Evolutionary conservation across 305 asterid genomes (phyloP).

Genomic region (Ilex paraguariensis): DNA sequence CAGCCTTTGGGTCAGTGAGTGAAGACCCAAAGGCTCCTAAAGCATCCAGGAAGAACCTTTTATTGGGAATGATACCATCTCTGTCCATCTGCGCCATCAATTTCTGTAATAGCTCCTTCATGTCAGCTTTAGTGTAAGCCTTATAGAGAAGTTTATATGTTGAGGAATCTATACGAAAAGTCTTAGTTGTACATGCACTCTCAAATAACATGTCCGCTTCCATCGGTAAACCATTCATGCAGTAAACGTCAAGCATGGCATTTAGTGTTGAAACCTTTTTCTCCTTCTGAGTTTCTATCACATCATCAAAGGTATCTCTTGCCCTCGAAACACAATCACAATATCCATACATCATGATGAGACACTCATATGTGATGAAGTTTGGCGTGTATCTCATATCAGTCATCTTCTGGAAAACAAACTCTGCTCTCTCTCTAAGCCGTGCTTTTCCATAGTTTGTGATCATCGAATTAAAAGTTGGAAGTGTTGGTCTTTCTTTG

Average conservation of each 20-base stretch:
- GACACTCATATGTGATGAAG: constrained; percentile 72
- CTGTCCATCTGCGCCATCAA: constrained; percentile 62
- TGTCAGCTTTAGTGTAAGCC: constrained; percentile 76
- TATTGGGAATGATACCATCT: constrained; percentile 83
- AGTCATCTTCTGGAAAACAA: constrained; percentile 47
- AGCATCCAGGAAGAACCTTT: constrained; percentile 83
- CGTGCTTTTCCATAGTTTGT: constrained; percentile 93
- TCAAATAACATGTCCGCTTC: constrained; percentile 75
- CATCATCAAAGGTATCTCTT: constrained; percentile 57
- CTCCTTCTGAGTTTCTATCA: constrained; percentile 51
- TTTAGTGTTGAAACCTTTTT: constrained; percentile 71
- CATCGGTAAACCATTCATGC: constrained; percentile 66
- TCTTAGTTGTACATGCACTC: constrained; percentile 29
- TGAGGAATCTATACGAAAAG: constrained; percentile 52
- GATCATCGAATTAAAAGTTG: constrained; percentile 93
- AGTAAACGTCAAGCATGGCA: constrained; percentile 87
- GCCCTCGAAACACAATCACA: constrained; percentile 74
- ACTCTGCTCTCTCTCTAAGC: constrained; percentile 66
- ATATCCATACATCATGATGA: constrained; percentile 74
- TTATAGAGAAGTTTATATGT: constrained; percentile 80
- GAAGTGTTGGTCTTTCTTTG: constrained; percentile 71
- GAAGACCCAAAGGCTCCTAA: constrained; percentile 64
- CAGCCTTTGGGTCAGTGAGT: constrained; percentile 30
- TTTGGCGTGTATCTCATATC: constrained; percentile 83
- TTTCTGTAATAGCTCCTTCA: constrained; percentile 67